These are phyloP conservation scores for Fusarium citri DNA, from an alignment of 2,329 filamentous ascomycete species.

Conservation along the genomic window DNA sequence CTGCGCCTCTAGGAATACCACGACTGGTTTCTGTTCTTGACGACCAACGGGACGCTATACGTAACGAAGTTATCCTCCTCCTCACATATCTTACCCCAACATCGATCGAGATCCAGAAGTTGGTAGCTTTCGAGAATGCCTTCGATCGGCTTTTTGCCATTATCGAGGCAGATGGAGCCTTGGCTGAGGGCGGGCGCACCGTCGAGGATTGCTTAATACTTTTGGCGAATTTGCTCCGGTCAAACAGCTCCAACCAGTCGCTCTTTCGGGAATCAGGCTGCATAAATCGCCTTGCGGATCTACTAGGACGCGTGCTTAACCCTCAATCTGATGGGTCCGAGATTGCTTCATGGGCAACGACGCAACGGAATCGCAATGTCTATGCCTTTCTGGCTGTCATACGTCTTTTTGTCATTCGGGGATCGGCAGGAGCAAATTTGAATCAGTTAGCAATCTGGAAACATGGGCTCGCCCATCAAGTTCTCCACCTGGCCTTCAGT, in stretches of 20 bases:
- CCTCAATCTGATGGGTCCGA: slow-evolving; percentile 65
- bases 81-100: slow-evolving; percentile 89
- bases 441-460: slow-evolving; percentile 92
- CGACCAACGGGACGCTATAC: slow-evolving; percentile 85
- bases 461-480: slow-evolving; percentile 80
- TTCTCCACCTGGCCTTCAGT: slow-evolving; percentile 86
- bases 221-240: slow-evolving; percentile 85
- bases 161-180: slow-evolving; percentile 82
- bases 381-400: slow-evolving; percentile 91
- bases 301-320: slow-evolving; percentile 72
- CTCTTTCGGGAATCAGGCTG: slow-evolving; percentile 92
- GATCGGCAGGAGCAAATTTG: slow-evolving; percentile 81
- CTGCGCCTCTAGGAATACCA: slow-evolving; percentile 87
- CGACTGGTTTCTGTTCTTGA: slow-evolving; percentile 86
- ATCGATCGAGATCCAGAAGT: slow-evolving; percentile 90
- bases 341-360: slow-evolving; percentile 78
- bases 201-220: slow-evolving; percentile 95
- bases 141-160: slow-evolving; percentile 89
- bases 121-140: slow-evolving; percentile 94
- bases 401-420: slow-evolving; percentile 83
- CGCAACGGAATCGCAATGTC: slow-evolving; percentile 87
- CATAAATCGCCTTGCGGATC: slow-evolving; percentile 75
- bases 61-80: slow-evolving; percentile 88
- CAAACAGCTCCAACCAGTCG: slow-evolving; percentile 92
- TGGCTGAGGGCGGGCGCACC: slow-evolving; percentile 84